Evolutionary conservation across 805 yeast genomes (phyloP), one percentile per base, ranked within the genome.

Genomic region (Gaillardinia entomophila): DNA sequence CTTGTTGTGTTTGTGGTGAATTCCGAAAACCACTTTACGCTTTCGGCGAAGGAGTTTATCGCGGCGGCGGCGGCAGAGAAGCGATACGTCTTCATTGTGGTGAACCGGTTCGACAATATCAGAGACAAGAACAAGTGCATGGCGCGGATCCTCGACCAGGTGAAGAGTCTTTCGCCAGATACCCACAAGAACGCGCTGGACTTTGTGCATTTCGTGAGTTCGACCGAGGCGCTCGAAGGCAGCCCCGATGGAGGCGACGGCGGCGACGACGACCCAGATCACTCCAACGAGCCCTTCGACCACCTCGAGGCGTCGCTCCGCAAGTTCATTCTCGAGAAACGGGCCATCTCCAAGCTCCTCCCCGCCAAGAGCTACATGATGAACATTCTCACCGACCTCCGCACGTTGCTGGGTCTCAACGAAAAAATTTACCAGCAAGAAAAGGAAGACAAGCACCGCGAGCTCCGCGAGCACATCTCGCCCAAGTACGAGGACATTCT

Each of bases 1-100:
- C 68, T 92, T 43, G 96, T 92, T 3, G 90, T 92, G 1, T 94
- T 92, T 64, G 97, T 94, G 2, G 96, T 92, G 2, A 85, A 82
- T 55, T 95, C 98, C 0, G 97, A 89, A 50, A 94, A 92, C 49
- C 97, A 92, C 52, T 83, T 92, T 53, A 92, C 99, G 0, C 65
- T 88, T 36, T 84, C 95, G 0, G 97, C 97, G 0, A 82, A 86
- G 44, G 99, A 92, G 50, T 94, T 92, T 51, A 86, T 92, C 33
- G 70, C 90, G 2, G 76, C 85, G 24, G 95, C 96, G 1, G 88
- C 96, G 1, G 79, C 80, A 33, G 99, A 92, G 48, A 90, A 88
- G 60, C 79, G 90, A 40, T 74, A 89, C 42, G 85, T 92, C 33
- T 92, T 94, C 53, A 88, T 92, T 54, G 97, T 92, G 15, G 94